These are phyloP conservation scores for Alisma plantagoaquatica DNA, from an alignment of 106 monocot species.

Conservation along the genomic window DNA sequence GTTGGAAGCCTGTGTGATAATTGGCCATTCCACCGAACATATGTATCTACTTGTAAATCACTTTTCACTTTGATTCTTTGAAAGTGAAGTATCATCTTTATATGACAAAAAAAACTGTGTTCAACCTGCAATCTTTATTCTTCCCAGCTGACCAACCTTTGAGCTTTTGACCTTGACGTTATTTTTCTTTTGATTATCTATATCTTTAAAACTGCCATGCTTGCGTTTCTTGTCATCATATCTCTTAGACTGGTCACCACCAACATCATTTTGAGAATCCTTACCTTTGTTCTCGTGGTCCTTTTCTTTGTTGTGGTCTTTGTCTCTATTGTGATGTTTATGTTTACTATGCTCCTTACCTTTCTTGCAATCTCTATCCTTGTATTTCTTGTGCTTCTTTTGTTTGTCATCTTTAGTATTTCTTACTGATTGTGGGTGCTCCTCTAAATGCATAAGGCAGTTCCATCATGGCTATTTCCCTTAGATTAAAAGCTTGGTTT, in stretches of 20 bases:
- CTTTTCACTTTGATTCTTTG: too few relatives aligned
- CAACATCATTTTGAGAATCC: slow-evolving; percentile 38
- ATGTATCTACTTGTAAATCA: too few relatives aligned
- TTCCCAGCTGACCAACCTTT: slow-evolving; percentile 39
- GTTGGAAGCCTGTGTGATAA: too few relatives aligned
- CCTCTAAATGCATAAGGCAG: slow-evolving; percentile 77
- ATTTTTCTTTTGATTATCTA: slow-evolving; percentile 54
- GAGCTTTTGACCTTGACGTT: slow-evolving; percentile 68
- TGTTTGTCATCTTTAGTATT: slow-evolving; percentile 74
- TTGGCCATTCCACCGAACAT: too few relatives aligned
- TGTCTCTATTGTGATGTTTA: slow-evolving; percentile 87
- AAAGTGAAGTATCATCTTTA: too few relatives aligned
- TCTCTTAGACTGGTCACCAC: slow-evolving; percentile 25
- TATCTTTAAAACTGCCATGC: slow-evolving; percentile 52
- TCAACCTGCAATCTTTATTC: slow-evolving; percentile 28
- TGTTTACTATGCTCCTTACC: slow-evolving; percentile 95
- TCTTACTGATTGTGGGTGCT: slow-evolving; percentile 53
- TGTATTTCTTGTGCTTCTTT: slow-evolving; percentile 85
- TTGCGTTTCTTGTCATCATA: slow-evolving; percentile 91
- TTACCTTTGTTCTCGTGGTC: slow-evolving; percentile 74
- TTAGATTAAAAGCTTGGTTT: slow-evolving; percentile 77
- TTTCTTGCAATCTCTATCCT: slow-evolving; percentile 75
- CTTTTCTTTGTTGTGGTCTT: slow-evolving; percentile 80
- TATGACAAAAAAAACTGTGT: not conserved
- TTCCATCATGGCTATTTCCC: slow-evolving; percentile 69